Evolutionary conservation across 2,329 filamentous ascomycete genomes (phyloP), one percentile per base, ranked within the genome.

Genomic region (Neonectria ditissima): DNA sequence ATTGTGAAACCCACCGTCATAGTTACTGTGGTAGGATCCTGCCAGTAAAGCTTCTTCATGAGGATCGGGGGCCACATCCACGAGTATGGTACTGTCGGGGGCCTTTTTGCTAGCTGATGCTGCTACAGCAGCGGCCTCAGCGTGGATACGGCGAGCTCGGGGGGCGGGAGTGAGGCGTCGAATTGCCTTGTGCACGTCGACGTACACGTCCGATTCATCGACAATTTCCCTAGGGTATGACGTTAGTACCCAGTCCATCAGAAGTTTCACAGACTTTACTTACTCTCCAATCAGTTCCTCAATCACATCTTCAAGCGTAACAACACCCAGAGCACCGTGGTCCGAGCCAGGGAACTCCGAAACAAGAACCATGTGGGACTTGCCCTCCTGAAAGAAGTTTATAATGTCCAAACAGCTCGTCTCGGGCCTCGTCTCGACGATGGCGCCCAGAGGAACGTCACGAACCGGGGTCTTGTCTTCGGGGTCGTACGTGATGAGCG

Each of bases 331-430:
- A 6, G 94, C 94, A 48, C 96, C 96, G 73, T 92, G 90, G 73
- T 97, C 91, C 69, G 97, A 93, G n/a, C 95, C 94, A 1, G 96
- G 96, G 32, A 80, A 85, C 74, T 97, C 92, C 0, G 95, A 97
- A 9, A 98, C 96, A 28, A 99, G 84, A 0, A 98, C 95, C 94
- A 99, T 97, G 79, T 99, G 96, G 1, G 94, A 97, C 78, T 99
- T 99, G 73, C 96, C 96, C 82, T 99, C 96, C 79, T 99, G 96
- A 83, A 99, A 99, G 80, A 97, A 99, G 81, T 99, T 99, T 81
- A 99, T 93, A 74, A 99, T 98, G 78, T 99, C 96, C 59, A 99
- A 81, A 77, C 96, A 99, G 81, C 94, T 97, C 0, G 96, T 99
- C 76, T 97, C 93, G 0, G 96, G 93, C 10, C 93, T 89, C 0